Base-by-base conservation (phyloP, 306 rosid genomes). In the Prunus armeniaca region DNA sequence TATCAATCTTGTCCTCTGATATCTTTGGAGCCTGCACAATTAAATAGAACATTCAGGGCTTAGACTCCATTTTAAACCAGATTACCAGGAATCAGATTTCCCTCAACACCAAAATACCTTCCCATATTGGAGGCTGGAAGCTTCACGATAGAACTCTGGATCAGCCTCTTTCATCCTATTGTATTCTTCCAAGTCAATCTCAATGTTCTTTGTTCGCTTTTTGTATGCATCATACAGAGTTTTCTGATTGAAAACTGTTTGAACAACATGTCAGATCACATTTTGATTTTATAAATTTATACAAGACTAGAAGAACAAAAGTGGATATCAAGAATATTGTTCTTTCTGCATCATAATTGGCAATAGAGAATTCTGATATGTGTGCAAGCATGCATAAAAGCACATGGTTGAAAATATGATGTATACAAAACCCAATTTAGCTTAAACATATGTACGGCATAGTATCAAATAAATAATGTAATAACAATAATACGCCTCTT, bases 91-190 rank as follows among this genome's bases (percentile, higher is more conserved):
- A 69, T 3, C 17, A 22, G 0, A 46, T 77, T 67, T 28, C 45
- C 45, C 78, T 22, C 49, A 68, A 82, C 12, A 65, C 49, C 45
- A 66, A 61, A 34, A 18, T 83, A 95, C 99, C 97, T 95, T 95
- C 61, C 99, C 99, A 81, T 92, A 92, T 55, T 86, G 97, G 72
- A 92, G 97, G 88, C 98, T 92, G 64, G 99, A 88, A 69, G 99
- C 98, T 73, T 92, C 98, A n/a, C 99, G 97, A 61, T 92, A 95
- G 86, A 95, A 95, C 88, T 95, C 99, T 0, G 98, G 99, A 86
- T 92, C 99, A 65, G 96, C 89, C 87, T 88, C 97, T 86, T 89
- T 95, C 99, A 95, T 95, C 84, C 76, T 91, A 65, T 89, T 92
- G 83, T 95, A 95, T 25, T 92, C 97, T 76, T 88, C 97, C 74